phyloP scores from a whole-genome alignment of 2,329 filamentous ascomycete species.

The Colletotrichum sp. region DNA sequence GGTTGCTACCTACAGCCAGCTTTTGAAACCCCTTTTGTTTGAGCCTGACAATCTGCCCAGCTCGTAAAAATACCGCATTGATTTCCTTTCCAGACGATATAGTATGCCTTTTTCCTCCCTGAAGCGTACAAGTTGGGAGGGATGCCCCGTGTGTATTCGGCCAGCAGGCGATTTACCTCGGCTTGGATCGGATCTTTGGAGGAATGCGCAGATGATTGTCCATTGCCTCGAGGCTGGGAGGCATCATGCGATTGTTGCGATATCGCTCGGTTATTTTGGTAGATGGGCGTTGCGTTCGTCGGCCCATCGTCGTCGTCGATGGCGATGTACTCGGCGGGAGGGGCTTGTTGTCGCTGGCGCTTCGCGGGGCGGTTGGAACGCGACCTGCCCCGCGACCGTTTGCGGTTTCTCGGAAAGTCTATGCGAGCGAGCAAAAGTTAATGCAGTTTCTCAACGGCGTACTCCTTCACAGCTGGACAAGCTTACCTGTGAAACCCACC shows the following conservation, averaged over 20 bases:
- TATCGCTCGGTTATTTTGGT: neutral
- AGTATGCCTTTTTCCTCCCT: neutral
- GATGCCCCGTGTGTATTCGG: neutral
- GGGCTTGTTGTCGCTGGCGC: accelerated
- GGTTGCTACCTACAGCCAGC: neutral
- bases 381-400: neutral
- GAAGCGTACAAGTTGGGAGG: neutral
- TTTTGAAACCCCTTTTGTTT: neutral
- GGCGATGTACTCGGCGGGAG: neutral
- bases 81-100: neutral
- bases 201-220: neutral
- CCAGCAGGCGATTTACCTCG: neutral
- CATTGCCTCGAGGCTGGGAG: accelerated
- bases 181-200: neutral
- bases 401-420: neutral
- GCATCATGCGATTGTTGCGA: neutral
- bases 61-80: neutral
- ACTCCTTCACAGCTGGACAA: neutral
- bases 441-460: no score
- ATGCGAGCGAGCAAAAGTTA: neutral
- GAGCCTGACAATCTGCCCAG: accelerated
- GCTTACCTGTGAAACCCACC: neutral
- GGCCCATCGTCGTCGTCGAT: neutral
- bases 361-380: neutral
- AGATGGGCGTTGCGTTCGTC: neutral